These are phyloP conservation scores for Leishmania martiniquensis DNA, from an alignment of 208 protist genomes.

Conservation along the genomic window DNA sequence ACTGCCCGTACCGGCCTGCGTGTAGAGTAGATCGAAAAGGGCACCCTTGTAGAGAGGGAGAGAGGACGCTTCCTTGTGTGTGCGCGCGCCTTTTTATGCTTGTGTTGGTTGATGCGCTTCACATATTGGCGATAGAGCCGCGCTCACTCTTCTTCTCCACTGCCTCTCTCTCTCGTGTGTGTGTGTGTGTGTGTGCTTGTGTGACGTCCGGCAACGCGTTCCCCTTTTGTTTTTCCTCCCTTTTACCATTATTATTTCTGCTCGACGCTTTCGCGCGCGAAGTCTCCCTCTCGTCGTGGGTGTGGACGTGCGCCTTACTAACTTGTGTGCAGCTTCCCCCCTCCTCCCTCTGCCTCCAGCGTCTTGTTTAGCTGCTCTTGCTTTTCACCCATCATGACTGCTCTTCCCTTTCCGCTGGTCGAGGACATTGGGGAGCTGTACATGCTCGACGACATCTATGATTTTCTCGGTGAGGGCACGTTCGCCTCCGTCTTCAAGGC, in stretches of 20 bases:
- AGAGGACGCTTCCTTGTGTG: not conserved
- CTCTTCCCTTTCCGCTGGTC: conserved; percentile 61
- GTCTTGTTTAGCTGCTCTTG: not conserved
- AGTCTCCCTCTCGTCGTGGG: not conserved
- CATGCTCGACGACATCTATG: conserved; percentile 78
- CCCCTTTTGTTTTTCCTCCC: too few relatives aligned
- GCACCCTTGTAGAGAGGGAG: not conserved
- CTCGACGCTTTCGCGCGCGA: too few relatives aligned
- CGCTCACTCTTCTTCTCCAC: too few relatives aligned
- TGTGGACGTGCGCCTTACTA: not conserved
- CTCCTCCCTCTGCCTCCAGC: not conserved
- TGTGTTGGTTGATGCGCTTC: not conserved
- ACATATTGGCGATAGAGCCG: too few relatives aligned
- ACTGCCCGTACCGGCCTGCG: not conserved
- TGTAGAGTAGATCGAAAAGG: not conserved
- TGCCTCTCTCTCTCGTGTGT: too few relatives aligned
- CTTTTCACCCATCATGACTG: conserved; percentile 6
- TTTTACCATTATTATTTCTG: too few relatives aligned
- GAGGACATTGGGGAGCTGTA: conserved; percentile 67
- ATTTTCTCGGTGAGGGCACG: conserved; percentile 83
- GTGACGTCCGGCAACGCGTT: too few relatives aligned
- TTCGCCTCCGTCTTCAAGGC: conserved; percentile 86
- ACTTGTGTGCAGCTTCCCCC: not conserved
- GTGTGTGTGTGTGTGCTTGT: too few relatives aligned
- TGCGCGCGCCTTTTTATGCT: not conserved